Evolutionary conservation across 805 yeast species (phyloP).

Genomic region (Ogataea saltuana): DNA sequence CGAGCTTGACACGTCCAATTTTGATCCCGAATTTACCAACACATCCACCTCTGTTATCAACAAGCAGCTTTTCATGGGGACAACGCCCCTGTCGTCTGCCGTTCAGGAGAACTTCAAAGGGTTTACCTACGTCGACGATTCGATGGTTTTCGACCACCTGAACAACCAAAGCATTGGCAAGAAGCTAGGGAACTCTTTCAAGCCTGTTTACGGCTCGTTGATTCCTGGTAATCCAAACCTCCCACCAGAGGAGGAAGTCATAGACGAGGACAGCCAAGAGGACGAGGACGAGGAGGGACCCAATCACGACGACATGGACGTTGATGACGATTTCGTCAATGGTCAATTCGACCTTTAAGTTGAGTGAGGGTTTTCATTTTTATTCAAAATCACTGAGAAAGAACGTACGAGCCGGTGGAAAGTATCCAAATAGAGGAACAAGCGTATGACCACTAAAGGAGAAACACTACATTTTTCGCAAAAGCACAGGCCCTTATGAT

Average conservation of each 20-base stretch:
- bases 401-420: no score
- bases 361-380: background rate
- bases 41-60: conserved; percentile 82
- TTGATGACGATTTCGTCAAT: conserved; percentile 80
- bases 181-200: conserved; percentile 41
- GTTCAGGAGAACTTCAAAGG: conserved; percentile 97
- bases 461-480: conserved; percentile 3
- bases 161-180: conserved; percentile 36
- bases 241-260: conserved; percentile 83
- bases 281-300: conserved; percentile 42
- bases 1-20: conserved; percentile 93
- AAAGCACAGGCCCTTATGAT: conserved; percentile 3
- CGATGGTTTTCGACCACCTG: conserved; percentile 86
- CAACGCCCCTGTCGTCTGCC: conserved; percentile 90
- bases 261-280: conserved; percentile 63
- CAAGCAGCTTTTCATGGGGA: conserved; percentile 61
- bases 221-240: conserved; percentile 78
- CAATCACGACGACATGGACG: conserved; percentile 47
- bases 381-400: conserved; percentile 1
- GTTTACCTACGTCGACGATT: conserved; percentile 93
- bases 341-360: conserved; percentile 79
- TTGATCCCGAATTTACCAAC: conserved; percentile 96
- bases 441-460: background rate
- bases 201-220: conserved; percentile 58
- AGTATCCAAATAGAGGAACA: no score